Evolutionary conservation across 2,329 filamentous ascomycete species (phyloP).

Genomic region (Hypomyces perniciosus): DNA sequence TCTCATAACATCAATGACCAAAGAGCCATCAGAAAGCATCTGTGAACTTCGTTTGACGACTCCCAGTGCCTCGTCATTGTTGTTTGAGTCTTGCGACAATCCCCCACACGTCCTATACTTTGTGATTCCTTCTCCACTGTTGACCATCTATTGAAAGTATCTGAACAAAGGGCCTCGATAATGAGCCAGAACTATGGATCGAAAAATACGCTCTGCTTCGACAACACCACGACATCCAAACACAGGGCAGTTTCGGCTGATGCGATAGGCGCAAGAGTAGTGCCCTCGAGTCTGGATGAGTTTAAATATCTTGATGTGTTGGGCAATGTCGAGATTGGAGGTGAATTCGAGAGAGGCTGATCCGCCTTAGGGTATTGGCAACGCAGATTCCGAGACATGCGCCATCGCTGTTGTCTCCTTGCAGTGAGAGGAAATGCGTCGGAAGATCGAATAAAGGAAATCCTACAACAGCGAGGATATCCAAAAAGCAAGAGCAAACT

Average conservation of each 20-base stretch:
- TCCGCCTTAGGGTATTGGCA: slow-evolving; percentile 16
- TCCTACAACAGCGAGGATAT: not conserved
- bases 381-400: slow-evolving; percentile 8
- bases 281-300: slow-evolving; percentile 13
- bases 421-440: not conserved
- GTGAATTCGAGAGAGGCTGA: not conserved
- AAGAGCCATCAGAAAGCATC: no score
- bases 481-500: not conserved
- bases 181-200: not conserved
- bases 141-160: no score
- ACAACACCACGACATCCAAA: not conserved
- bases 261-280: not conserved
- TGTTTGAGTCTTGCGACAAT: no score
- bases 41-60: no score
- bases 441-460: no score
- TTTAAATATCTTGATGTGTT: slow-evolving; percentile 15
- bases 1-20: no score
- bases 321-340: not conserved
- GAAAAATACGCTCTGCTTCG: not conserved
- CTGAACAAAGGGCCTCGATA: no score
- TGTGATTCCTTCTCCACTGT: no score
- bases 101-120: no score
- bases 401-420: not conserved
- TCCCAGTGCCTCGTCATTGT: no score
- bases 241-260: no score